Conservation (phyloP, 805 yeast species). For the Lipomyces kockii region DNA sequence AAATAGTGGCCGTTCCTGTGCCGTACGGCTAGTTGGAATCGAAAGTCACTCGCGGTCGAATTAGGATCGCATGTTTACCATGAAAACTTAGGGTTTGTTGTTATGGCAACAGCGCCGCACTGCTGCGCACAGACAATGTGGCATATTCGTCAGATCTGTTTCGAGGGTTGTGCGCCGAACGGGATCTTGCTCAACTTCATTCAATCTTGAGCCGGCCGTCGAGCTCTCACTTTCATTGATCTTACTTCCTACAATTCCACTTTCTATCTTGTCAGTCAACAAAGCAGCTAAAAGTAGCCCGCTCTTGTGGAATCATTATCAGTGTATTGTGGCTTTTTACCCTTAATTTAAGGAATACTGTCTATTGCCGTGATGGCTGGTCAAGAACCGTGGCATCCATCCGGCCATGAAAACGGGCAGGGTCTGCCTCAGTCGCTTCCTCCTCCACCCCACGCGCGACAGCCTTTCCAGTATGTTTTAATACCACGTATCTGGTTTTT, state of each 20-base stretch:
- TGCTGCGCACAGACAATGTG: not conserved
- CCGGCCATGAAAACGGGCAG: constrained; percentile 31
- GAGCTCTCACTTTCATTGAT: not conserved
- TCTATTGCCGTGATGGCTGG: constrained; percentile 13
- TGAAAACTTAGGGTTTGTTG: not conserved
- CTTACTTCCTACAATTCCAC: not conserved
- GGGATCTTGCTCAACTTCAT: not conserved
- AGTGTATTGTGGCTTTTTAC: not conserved
- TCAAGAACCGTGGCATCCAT: constrained; percentile 36
- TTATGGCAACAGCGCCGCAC: constrained; percentile 4
- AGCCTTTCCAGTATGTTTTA: constrained; percentile 41
- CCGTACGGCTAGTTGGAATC: not conserved
- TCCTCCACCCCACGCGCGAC: constrained; percentile 39
- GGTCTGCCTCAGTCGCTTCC: constrained; percentile 32
- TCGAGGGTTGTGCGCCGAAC: not conserved
- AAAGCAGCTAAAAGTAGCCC: not conserved
- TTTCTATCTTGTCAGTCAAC: not conserved
- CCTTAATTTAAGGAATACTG: not conserved
- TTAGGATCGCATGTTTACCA: not conserved
- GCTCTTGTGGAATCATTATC: not conserved
- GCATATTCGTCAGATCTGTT: not conserved
- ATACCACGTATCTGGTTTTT: not conserved
- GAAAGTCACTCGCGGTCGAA: not conserved
- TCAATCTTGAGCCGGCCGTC: not conserved
- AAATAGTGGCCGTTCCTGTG: not conserved